Evolutionary conservation across 129 eudicot genomes (phyloP), one percentile per base, ranked within the genome.

Genomic region (Centaurea solstitialis): DNA sequence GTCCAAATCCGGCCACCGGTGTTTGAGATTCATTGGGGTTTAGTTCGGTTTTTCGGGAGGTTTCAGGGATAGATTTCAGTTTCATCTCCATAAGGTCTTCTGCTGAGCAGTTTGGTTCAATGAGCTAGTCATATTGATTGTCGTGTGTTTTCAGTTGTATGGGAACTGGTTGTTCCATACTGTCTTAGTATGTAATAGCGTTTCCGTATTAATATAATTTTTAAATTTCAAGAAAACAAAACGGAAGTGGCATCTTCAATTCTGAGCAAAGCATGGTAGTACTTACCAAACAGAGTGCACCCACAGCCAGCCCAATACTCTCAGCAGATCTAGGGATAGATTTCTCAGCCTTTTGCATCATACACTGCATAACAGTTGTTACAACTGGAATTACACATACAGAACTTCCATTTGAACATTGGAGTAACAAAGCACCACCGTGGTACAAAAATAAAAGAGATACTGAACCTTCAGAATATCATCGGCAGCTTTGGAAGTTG

Each of bases 281-380:
- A 79, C 28, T 89, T 86, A 96, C 99, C 97, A 85, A 76, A 87
- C 97, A 96, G 78, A 91, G 85, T 70, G 98, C 97, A 47, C 98
- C 99, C 62, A 91, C 74, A 76, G 98, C 94, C 33, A 96, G 92
- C 10, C 93, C 97, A 74, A 91, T 86, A 93, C 91, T 96, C 86
- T 96, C 98, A 65, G 97, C 95, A 77, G 90, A 86, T 57, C 98
- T 88, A 74, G 99, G 99, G 26, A 96, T 87, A 53, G 97, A 89
- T 70, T 88, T 87, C 78, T 93, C 98, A 24, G 98, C 95, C 65
- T 78, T 73, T 79, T 76, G 84, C 81, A 78, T 88, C 83, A 93
- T 75, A 77, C 73, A 77, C 99, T 95, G 98, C 82, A 81, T 22
- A 59, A 53, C 6, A 37, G 79, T 43, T 20, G 70, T 70, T 45